phyloP scores from a whole-genome alignment of 1,139 yeast species.

The Hansenula sp. region DNA sequence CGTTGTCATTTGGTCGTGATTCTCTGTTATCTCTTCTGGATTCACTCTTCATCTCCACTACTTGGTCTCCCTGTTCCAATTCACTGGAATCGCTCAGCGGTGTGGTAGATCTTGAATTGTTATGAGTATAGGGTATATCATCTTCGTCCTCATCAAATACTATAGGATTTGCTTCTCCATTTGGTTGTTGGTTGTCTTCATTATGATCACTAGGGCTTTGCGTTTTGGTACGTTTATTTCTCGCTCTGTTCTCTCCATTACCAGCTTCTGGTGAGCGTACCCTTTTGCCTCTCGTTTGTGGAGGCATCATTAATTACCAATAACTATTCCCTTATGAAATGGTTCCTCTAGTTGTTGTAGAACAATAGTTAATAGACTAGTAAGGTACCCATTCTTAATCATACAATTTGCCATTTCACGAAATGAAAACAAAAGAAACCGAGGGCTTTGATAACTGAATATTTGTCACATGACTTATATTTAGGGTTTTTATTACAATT shows the following conservation, averaged over 20 bases:
- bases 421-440: too few species aligned
- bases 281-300: too few species aligned
- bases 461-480: too few species aligned
- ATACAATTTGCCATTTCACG: too few species aligned
- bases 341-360: too few species aligned
- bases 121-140: conserved; percentile 22
- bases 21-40: not conserved
- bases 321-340: too few species aligned
- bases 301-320: too few species aligned
- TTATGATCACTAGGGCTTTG: not conserved
- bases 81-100: conserved; percentile 9
- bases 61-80: not conserved
- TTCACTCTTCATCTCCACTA: not conserved
- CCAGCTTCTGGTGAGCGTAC: too few species aligned
- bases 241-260: not conserved
- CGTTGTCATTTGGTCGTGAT: not conserved
- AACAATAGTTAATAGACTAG: too few species aligned
- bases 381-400: too few species aligned
- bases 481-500: too few species aligned
- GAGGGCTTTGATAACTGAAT: too few species aligned
- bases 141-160: conserved; percentile 19
- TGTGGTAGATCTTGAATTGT: conserved; percentile 14
- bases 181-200: not conserved
- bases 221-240: not conserved
- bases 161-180: not conserved